Base-by-base conservation (phyloP, 78 protist species). In the Dictyostelium firmibasis region DNA sequence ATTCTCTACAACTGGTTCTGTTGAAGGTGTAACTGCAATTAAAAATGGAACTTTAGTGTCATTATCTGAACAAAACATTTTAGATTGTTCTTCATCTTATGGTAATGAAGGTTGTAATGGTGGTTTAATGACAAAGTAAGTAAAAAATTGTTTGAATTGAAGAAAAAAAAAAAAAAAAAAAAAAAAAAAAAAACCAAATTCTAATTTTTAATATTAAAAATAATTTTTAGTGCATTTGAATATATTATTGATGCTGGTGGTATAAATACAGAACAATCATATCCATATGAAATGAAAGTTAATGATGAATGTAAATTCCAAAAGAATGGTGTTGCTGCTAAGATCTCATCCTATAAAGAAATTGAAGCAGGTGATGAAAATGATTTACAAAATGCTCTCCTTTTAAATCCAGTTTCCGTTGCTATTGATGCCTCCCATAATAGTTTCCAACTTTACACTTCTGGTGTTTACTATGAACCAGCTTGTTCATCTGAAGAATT, bases 391-490 rank as follows among this genome's bases (percentile, higher is more conserved):
- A 13, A 16, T n/a, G 95, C 93, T 7, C 29, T 81, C 18, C 31
- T 18, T 16, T 25, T 5, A 6, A 81, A 70, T 64, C 98, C 98
- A 84, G 97, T 97, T 38, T 96, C 98, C 5, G 97, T 97, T 9
- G 98, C 98, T 29, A 97, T 97, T 74, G 98, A 97, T 85, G 98
- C 98, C 33, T 86, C 88, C 83, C 95, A 91, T 44, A 31, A 53
- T 29, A 36, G 94, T 29, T 97, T 97, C 97, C 97, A 97, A 92
- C 84, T 97, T 57, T 97, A 97, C 95, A 16, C 18, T 57, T 60
- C 94, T 6, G 98, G 98, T 82, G 96, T 97, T 75, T 78, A 92
- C 84, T 36, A 76, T 81, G 97, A 92, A 57, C 95, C 96, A 67
- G 85, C 43, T 9, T 95, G 97, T 78, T 91, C 96, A 36, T 33